Base-by-base conservation (phyloP, 306 rosid genomes). In the Cucumis melo region DNA sequence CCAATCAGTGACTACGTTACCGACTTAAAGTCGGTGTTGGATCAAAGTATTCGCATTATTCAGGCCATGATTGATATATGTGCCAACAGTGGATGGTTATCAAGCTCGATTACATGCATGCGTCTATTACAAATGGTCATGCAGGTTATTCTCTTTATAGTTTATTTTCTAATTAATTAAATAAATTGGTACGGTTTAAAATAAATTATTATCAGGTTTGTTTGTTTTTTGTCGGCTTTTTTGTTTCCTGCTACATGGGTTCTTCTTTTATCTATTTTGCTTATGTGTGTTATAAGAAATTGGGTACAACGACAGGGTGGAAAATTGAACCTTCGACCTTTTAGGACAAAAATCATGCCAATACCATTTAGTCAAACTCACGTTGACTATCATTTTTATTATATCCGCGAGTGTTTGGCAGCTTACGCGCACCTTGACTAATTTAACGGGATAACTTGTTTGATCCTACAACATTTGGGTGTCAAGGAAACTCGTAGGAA, bases 21-120 rank as follows among this genome's bases (percentile, higher is more conserved):
- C 1, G 98, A 94, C 86, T 87, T 94, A 82, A 94, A 94, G 86
- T 91, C 98, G 0, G 94, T 94, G 81, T 81, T 94, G 82, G 98
- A 94, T 87, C 98, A 94, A 84, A 94, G 98, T 79, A 94, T 94
- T 75, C 94, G 97, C 11, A 80, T 94, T 74, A 94, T 90, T 79
- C 98, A 94, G 93, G 98, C 98, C 78, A 91, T 94, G 97, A 94
- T 91, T 82, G 98, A 94, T 83, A 90, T 94, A 79, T 91, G 97
- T 79, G 94, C 97, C 71, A 94, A 94, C 79, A 91, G 96, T 32
- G 97, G 98, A 73, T 94, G 97, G 98, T 93, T 94, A 70, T 87
- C 91, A 38, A 94, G 98, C 87, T 83, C 96, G 54, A 79, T 91
- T 42, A 87, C 91, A 34, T 94, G 97, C 87, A 94, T 94, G 97